phyloP scores from a whole-genome alignment of 805 yeast genomes.

The Saccharomyces mikatae region DNA sequence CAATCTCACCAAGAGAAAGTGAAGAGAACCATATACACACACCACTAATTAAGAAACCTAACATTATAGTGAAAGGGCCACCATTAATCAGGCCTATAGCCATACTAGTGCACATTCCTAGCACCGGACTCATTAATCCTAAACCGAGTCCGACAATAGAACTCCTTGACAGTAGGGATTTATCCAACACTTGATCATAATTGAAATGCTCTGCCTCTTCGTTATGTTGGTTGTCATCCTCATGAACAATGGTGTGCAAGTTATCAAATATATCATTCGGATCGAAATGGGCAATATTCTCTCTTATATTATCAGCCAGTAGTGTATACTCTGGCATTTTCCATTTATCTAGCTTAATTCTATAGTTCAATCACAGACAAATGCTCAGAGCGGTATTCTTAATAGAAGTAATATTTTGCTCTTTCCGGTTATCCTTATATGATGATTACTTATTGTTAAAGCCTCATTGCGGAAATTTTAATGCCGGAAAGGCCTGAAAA shows the following conservation, averaged over 20 bases:
- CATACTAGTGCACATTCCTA: constrained; percentile 67
- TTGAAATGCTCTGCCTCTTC: constrained; percentile 55
- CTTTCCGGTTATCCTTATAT: background rate
- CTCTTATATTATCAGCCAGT: constrained; percentile 18
- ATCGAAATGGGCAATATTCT: constrained; percentile 14
- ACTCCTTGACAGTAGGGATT: constrained; percentile 53
- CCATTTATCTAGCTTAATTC: background rate
- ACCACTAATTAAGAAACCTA: constrained; percentile 67
- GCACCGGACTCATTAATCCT: constrained; percentile 74
- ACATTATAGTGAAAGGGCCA: constrained; percentile 64
- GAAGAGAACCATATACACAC: constrained; percentile 58
- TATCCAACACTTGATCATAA: constrained; percentile 62
- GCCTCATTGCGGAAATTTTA: background rate
- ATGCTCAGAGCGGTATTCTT: background rate
- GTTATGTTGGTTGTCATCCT: constrained; percentile 37
- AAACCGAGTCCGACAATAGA: constrained; percentile 74
- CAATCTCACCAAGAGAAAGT: constrained; percentile 66
- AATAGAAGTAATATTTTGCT: background rate
- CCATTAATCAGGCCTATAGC: constrained; percentile 69
- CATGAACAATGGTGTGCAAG: constrained; percentile 27
- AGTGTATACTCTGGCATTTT: constrained; percentile 20
- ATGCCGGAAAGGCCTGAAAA: background rate
- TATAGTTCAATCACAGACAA: background rate
- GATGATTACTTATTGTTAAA: background rate
- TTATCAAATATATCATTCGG: constrained; percentile 24